phyloP scores from a whole-genome alignment of 2,329 filamentous ascomycete genomes.

The Dactylellina parvicollis region DNA sequence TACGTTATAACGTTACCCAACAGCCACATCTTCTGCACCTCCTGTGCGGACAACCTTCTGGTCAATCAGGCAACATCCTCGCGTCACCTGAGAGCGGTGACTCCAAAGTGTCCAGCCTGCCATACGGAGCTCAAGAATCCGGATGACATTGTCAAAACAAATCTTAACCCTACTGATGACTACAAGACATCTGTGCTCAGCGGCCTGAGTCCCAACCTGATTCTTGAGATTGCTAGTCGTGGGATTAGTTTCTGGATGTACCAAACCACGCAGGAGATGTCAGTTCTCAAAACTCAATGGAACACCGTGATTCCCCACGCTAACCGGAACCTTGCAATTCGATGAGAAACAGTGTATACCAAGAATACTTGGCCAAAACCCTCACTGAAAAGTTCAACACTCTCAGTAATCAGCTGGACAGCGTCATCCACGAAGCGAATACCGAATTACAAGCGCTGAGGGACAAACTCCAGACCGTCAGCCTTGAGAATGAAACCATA shows the following conservation, averaged over 20 bases:
- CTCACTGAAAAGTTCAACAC: constrained; percentile 76
- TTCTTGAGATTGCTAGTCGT: constrained; percentile 86
- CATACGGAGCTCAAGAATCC: constrained; percentile 72
- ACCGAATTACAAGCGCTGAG: constrained; percentile 72
- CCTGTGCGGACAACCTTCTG: constrained; percentile 74
- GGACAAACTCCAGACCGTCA: constrained; percentile 65
- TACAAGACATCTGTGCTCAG: constrained; percentile 89
- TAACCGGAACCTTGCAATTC: constrained; percentile 18
- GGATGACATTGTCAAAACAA: constrained; percentile 77
- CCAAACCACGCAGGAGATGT: constrained; percentile 86
- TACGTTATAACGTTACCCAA: no score
- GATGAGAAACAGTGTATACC: constrained; percentile 71
- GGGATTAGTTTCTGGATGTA: constrained; percentile 87
- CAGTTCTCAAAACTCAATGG: constrained; percentile 55
- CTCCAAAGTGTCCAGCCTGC: constrained; percentile 76
- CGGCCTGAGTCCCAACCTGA: constrained; percentile 79
- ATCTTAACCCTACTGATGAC: constrained; percentile 82
- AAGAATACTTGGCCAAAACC: constrained; percentile 77
- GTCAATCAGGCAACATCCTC: constrained; percentile 68
- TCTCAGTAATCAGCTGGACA: constrained; percentile 75
- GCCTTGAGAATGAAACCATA: constrained; percentile 71
- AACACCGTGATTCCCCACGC: not conserved
- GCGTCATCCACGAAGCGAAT: constrained; percentile 78
- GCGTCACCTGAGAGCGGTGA: constrained; percentile 59
- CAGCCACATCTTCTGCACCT: constrained; percentile 85